Evolutionary conservation across 164 flowering plant species (phyloP).

Genomic region (Hamamelis virginiana): DNA sequence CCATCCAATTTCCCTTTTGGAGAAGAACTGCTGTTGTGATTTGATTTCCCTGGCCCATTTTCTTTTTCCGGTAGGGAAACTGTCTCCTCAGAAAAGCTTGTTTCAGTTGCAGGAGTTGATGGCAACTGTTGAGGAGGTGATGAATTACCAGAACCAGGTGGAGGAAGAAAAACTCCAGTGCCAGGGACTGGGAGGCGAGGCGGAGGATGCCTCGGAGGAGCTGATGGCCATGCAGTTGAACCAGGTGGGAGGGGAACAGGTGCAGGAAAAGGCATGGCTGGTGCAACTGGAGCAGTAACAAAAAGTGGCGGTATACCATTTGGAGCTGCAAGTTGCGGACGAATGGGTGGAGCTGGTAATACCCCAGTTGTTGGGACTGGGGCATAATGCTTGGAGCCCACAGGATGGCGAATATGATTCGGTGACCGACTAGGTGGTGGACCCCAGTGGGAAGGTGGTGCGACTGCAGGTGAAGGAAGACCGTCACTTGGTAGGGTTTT

Average conservation of each 20-base stretch:
- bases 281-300: slow-evolving; percentile 47
- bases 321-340: slow-evolving; percentile 47
- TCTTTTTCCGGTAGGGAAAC: slow-evolving; percentile 34
- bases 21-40: slow-evolving; percentile 23
- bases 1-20: slow-evolving; percentile 28
- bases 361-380: slow-evolving; percentile 58
- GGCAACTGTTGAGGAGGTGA: slow-evolving; percentile 28
- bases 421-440: slow-evolving; percentile 52
- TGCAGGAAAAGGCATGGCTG: slow-evolving; percentile 55
- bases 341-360: slow-evolving; percentile 52
- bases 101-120: slow-evolving; percentile 25
- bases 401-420: slow-evolving; percentile 48
- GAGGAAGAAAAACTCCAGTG: slow-evolving; percentile 95
- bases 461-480: slow-evolving; percentile 26
- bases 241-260: slow-evolving; percentile 60
- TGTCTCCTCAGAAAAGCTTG: slow-evolving; percentile 25
- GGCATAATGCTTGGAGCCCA: slow-evolving; percentile 51
- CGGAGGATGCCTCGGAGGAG: slow-evolving; percentile 59
- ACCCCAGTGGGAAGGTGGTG: slow-evolving; percentile 51
- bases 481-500: slow-evolving; percentile 31
- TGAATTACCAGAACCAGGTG: slow-evolving; percentile 60
- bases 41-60: slow-evolving; percentile 26
- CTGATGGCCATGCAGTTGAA: slow-evolving; percentile 60
- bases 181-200: slow-evolving; percentile 73
- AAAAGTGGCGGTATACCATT: slow-evolving; percentile 64